phyloP scores from a whole-genome alignment of 768 basidiomycete genomes.

The Tulasnella sp. region DNA sequence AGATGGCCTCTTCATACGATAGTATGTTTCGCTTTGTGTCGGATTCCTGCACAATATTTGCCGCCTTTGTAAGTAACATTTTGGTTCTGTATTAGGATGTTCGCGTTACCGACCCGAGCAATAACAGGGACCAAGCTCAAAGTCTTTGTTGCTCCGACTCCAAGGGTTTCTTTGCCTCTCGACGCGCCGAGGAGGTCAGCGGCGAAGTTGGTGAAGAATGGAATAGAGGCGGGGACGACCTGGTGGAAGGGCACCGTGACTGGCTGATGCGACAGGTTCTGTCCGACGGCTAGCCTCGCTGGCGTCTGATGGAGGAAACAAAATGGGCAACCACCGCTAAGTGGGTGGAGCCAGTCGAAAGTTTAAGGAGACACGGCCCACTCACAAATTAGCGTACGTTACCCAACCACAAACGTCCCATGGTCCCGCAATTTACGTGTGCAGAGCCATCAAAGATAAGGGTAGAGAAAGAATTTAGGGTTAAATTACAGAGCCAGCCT shows the following conservation, averaged over 20 bases:
- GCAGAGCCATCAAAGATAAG: slow-evolving; percentile 89
- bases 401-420: slow-evolving; percentile 68
- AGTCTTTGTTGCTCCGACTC: too few relatives aligned
- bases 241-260: slow-evolving; percentile 98
- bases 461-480: slow-evolving; percentile 96
- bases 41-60: too few relatives aligned
- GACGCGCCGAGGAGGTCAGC: slow-evolving; percentile 63
- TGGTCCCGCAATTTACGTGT: slow-evolving; percentile 79
- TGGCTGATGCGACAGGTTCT: slow-evolving; percentile 72
- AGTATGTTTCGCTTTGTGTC: too few relatives aligned
- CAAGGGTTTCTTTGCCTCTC: slow-evolving; percentile 32
- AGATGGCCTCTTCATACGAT: too few relatives aligned
- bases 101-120: slow-evolving; percentile 87
- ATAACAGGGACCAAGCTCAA: slow-evolving; percentile 79
- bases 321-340: neutral
- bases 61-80: too few relatives aligned
- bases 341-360: neutral
- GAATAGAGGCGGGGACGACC: slow-evolving; percentile 91
- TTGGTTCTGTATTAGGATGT: too few relatives aligned
- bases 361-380: neutral
- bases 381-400: slow-evolving; percentile 55
- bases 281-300: slow-evolving; percentile 49
- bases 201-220: slow-evolving; percentile 84
- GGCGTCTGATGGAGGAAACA: slow-evolving; percentile 45
- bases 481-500: too few relatives aligned